Evolutionary conservation across 1,139 yeast genomes (phyloP).

Genomic region (Nakaseomyces kungkrabaensis): DNA sequence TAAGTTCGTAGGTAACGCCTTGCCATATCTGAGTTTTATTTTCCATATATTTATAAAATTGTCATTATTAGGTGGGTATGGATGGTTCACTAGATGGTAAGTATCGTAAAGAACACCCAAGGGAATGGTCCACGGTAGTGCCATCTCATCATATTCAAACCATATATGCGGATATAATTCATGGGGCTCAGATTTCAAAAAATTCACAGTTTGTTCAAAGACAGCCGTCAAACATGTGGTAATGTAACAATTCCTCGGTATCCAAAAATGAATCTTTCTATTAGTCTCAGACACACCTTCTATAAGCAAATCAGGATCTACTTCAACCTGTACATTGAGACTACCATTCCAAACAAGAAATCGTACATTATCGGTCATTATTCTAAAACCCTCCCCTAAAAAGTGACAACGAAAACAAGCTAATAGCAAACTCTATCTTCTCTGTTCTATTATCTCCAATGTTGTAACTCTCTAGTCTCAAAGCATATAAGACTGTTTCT

Average conservation of each 20-base stretch:
- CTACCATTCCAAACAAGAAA: conserved; percentile 47
- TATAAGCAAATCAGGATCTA: conserved; percentile 16
- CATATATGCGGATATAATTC: conserved; percentile 37
- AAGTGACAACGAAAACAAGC: too few species aligned
- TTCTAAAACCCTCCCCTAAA: too few species aligned
- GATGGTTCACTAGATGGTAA: background rate
- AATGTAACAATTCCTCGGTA: conserved; percentile 47
- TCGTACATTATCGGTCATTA: conserved; percentile 27
- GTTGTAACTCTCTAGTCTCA: too few species aligned
- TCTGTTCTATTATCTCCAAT: too few species aligned
- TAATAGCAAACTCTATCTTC: too few species aligned
- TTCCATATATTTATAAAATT: conserved; percentile 38
- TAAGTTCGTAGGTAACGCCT: conserved; percentile 43
- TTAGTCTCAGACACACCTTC: conserved; percentile 7
- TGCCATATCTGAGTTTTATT: conserved; percentile 36
- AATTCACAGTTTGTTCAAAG: conserved; percentile 36
- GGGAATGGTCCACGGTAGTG: conserved; percentile 73
- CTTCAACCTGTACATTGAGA: conserved; percentile 34
- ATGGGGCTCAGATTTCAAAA: conserved; percentile 29
- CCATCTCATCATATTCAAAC: conserved; percentile 57
- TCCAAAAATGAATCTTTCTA: conserved; percentile 12
- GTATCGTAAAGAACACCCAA: conserved; percentile 58
- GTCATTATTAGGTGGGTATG: conserved; percentile 6
- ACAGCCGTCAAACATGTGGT: conserved; percentile 40
- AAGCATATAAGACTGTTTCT: too few species aligned